phyloP scores from a whole-genome alignment of 257 asterid genomes.

The Petrea volubilis region DNA sequence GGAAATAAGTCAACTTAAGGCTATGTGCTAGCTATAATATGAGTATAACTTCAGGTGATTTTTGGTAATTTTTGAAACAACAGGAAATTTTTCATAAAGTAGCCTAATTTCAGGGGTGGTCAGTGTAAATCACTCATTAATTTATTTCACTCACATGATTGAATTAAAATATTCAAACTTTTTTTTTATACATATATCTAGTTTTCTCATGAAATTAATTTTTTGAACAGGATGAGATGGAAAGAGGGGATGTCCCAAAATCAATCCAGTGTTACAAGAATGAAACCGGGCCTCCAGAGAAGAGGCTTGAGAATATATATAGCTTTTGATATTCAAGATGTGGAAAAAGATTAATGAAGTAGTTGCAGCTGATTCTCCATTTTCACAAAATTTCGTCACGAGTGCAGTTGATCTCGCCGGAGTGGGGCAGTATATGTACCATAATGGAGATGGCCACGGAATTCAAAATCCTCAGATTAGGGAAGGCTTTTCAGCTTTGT shows the following conservation, averaged over 20 bases:
- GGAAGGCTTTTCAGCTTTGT: no score
- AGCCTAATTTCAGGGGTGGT: no score
- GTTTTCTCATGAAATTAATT: no score
- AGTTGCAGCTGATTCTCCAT: slow-evolving; percentile 4
- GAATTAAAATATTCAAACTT: no score
- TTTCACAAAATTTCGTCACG: slow-evolving; percentile 1
- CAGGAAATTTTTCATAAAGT: no score
- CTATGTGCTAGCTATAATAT: no score
- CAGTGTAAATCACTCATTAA: no score
- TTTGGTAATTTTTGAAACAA: neutral
- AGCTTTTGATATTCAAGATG: slow-evolving; percentile 11
- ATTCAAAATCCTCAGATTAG: no score
- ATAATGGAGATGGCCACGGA: no score
- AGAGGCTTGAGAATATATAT: slow-evolving; percentile 22
- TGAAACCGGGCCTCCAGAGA: slow-evolving; percentile 33
- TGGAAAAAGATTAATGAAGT: slow-evolving; percentile 46
- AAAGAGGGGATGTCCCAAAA: slow-evolving; percentile 42
- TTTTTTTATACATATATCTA: neutral
- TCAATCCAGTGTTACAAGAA: slow-evolving; percentile 53
- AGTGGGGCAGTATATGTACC: no score
- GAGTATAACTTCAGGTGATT: neutral
- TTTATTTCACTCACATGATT: neutral
- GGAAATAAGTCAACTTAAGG: no score
- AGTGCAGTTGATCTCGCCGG: no score
- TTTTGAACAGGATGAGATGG: slow-evolving; percentile 30